phyloP scores from a whole-genome alignment of 2,329 filamentous ascomycete genomes.

The Phoma sp. region DNA sequence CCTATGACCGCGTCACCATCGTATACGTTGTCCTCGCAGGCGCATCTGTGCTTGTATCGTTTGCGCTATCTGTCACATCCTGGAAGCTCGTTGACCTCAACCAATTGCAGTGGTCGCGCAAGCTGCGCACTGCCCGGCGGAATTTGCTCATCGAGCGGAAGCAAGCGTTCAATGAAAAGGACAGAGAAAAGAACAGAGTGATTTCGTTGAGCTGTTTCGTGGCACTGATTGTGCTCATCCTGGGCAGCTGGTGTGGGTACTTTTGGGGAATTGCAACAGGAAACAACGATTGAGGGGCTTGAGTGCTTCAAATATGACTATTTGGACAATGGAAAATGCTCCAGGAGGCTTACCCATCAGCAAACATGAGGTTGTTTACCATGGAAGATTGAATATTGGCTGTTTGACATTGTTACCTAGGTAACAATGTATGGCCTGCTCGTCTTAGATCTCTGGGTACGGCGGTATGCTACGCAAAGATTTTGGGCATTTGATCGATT shows the following conservation, averaged over 20 bases:
- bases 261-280: constrained; percentile 68
- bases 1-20: constrained; percentile 63
- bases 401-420: too few relatives aligned
- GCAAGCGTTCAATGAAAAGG: constrained; percentile 47
- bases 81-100: constrained; percentile 54
- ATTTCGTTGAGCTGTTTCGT: constrained; percentile 57
- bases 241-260: constrained; percentile 64
- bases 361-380: too few relatives aligned
- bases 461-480: too few relatives aligned
- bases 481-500: too few relatives aligned
- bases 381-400: too few relatives aligned
- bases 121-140: constrained; percentile 58
- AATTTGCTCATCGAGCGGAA: constrained; percentile 55
- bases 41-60: constrained; percentile 57
- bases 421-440: too few relatives aligned
- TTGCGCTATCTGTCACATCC: constrained; percentile 51
- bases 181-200: constrained; percentile 51
- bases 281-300: constrained; percentile 36
- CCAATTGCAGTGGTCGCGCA: constrained; percentile 65
- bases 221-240: constrained; percentile 54
- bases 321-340: too few relatives aligned
- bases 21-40: constrained; percentile 64
- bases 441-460: too few relatives aligned
- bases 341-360: too few relatives aligned
- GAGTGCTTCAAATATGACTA: too few relatives aligned